Base-by-base conservation (phyloP, 2,329 filamentous ascomycete genomes). In the Pseudogymnoascus sp. region DNA sequence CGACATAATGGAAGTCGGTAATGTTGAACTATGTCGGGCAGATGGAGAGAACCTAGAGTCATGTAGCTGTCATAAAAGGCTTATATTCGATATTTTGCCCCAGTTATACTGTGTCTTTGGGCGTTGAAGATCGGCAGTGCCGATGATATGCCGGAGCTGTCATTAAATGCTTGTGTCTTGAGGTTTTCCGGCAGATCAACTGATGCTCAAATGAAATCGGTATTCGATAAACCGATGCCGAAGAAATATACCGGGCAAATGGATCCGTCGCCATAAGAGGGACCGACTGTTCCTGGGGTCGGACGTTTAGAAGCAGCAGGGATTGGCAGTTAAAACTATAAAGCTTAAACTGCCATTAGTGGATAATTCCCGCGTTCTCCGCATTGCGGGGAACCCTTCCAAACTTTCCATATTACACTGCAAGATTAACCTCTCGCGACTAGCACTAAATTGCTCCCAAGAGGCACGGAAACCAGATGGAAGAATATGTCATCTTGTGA, bases 341-440 rank as follows among this genome's bases (percentile, higher is more conserved):
- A 56, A 56, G 47, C 47, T 56, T 56, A 56, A 56, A 56, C 47
- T 56, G 47, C 25, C 47, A 56, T 56, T 56, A 56, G 47, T 56
- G 47, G 47, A 56, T 56, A 56, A 56, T 56, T 56, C 25, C 28
- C 28, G 10, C 2, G 28, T 16, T 12, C 50, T 56, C 50, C 50
- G 25, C 25, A 56, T 56, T 56, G 50, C 25, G 50, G 50, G 50
- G 50, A 56, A 56, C 50, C 50, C 50, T 21, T 56, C 28, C 4
- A 18, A 56, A 56, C 25, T 21, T 56, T 56, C 28, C 50, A 56
- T 56, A 33, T 56, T 56, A 3, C 50, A 33, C 18, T 18, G 1
- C 25, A 56, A 56, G 50, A 56, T 56, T 56, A 18, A 56, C 50
- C 25, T 33, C 50, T 1, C 50, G n/a, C 25, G 8, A 18, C 28